Percentiles rank a stretch among this genome's conserved stretches.
phyloP scores from a whole-genome alignment of 306 rosid species.

The Lotus japonicus region DNA sequence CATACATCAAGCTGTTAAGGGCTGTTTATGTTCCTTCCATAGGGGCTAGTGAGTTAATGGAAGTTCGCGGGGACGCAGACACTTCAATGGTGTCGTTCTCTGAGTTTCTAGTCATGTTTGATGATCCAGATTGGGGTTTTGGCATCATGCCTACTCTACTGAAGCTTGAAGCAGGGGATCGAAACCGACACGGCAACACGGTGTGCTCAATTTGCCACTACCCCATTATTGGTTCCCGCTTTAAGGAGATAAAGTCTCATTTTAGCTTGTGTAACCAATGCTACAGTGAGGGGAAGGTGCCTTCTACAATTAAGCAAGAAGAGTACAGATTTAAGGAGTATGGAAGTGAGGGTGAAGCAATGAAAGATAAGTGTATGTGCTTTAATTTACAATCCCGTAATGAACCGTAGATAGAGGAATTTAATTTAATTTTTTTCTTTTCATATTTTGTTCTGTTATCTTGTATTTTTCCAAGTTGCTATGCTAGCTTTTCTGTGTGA shows the following conservation, averaged over 20 bases:
- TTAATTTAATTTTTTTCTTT: conserved; percentile 11
- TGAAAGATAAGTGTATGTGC: conserved; percentile 87
- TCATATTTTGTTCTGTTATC: conserved; percentile 12
- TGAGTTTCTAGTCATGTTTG: conserved; percentile 79
- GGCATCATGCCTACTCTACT: conserved; percentile 78
- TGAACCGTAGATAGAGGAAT: conserved; percentile 44
- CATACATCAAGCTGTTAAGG: conserved; percentile 72
- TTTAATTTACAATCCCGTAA: conserved; percentile 61
- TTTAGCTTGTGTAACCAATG: conserved; percentile 92
- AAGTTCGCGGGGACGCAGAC: conserved; percentile 69
- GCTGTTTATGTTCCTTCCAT: conserved; percentile 69
- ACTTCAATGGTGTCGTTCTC: conserved; percentile 65
- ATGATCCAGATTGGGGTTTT: conserved; percentile 93
- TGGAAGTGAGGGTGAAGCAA: conserved; percentile 67
- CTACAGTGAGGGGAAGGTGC: conserved; percentile 98
- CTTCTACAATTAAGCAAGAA: conserved; percentile 81
- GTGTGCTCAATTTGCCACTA: conserved; percentile 85
- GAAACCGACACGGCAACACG: conserved; percentile 77
- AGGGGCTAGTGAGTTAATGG: conserved; percentile 68
- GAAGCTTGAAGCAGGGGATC: conserved; percentile 88
- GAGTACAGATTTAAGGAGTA: conserved; percentile 91
- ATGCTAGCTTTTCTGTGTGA: conserved; percentile 64
- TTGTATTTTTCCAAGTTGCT: conserved; percentile 37
- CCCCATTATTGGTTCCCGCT: conserved; percentile 81
- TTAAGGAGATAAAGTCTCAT: conserved; percentile 79